A percentile compares a stretch with the other conserved stretches of the same genome.
Evolutionary conservation across 768 basidiomycete genomes (phyloP).

Genomic region (Agaricus bisporus): DNA sequence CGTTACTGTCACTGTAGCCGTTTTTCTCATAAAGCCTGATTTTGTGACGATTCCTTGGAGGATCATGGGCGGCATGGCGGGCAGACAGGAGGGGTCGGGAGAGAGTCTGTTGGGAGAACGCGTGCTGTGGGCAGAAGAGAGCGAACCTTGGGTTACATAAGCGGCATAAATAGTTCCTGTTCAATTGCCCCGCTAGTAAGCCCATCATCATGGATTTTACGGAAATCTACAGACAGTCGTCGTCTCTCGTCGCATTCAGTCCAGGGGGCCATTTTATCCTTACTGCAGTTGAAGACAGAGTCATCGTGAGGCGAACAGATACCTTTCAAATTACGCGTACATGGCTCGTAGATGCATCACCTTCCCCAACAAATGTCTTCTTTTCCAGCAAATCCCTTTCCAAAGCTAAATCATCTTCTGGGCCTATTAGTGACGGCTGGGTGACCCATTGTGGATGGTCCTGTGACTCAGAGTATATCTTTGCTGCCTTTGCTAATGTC

Average conservation of each 20-base stretch:
- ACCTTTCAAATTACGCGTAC: constrained; percentile 79
- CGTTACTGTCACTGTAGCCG: constrained; percentile 77
- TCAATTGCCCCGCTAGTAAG: neutral
- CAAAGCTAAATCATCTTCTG: constrained; percentile 23
- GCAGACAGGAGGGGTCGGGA: neutral
- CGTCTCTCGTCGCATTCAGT: constrained; percentile 72
- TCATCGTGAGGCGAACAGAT: constrained; percentile 80
- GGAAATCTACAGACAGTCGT: constrained; percentile 73
- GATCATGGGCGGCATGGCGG: constrained; percentile 69
- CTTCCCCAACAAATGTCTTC: constrained; percentile 42
- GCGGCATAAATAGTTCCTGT: neutral
- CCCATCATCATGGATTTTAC: constrained; percentile 69
- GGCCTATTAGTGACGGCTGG: constrained; percentile 26
- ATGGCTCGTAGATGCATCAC: constrained; percentile 59
- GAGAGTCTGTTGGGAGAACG: neutral
- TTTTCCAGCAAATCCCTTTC: constrained; percentile 28
- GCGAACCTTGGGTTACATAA: neutral
- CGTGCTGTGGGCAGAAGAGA: neutral
- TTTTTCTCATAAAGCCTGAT: constrained; percentile 79
- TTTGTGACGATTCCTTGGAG: constrained; percentile 74
- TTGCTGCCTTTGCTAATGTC: constrained; percentile 70
- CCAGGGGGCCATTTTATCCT: constrained; percentile 85
- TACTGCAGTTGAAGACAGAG: constrained; percentile 68
- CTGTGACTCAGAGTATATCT: constrained; percentile 79
- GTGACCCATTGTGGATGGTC: constrained; percentile 85